A percentile compares a stretch with the other conserved stretches of the same genome.
Evolutionary conservation across 2,329 filamentous ascomycete genomes (phyloP).

Genomic region (Pseudopithomyces maydicus): DNA sequence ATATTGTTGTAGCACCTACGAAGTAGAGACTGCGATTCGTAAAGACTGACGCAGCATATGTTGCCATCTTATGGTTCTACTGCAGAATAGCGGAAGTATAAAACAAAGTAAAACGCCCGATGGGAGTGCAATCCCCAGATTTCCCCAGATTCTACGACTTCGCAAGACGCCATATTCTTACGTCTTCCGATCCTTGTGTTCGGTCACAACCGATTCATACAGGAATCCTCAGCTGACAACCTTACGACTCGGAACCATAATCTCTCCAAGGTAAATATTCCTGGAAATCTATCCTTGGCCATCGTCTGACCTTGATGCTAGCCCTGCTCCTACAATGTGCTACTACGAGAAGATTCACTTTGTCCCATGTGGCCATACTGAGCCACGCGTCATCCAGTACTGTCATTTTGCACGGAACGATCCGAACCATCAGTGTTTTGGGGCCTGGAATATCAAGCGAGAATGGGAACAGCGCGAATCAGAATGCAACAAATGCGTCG

Average conservation of each 20-base stretch:
- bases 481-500: conserved; percentile 19
- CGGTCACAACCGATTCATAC: conserved; percentile 4
- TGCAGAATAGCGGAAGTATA: conserved; percentile 13
- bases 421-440: conserved; percentile 69
- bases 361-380: conserved; percentile 63
- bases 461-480: conserved; percentile 59
- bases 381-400: conserved; percentile 66
- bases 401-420: conserved; percentile 79
- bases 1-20: too few species aligned
- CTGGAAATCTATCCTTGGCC: not conserved
- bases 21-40: too few species aligned
- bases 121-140: conserved; percentile 7
- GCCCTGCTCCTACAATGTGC: conserved; percentile 58
- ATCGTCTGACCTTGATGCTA: not conserved
- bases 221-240: not conserved
- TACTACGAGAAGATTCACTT: conserved; percentile 74
- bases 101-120: conserved; percentile 7
- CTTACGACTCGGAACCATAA: not conserved
- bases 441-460: conserved; percentile 67
- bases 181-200: not conserved
- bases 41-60: too few species aligned
- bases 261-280: not conserved
- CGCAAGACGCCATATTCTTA: not conserved
- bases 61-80: not conserved
- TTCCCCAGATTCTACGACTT: conserved; percentile 11